Conservation (phyloP, 306 rosid species). For the Vicia faba region DNA sequence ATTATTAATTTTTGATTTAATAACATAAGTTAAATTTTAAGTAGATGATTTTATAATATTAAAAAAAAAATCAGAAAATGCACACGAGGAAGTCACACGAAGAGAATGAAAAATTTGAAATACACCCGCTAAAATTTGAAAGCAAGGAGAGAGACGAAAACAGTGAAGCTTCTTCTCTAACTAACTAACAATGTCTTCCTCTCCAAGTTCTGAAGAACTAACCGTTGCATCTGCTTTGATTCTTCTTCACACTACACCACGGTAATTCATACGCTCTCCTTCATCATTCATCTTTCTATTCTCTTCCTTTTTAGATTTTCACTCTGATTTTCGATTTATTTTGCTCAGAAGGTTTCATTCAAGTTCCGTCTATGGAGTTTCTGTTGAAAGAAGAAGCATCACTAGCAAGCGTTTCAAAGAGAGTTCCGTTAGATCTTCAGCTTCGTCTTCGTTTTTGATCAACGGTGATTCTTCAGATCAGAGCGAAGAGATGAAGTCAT, state of each 20-base stretch:
- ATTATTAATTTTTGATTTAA: too few relatives aligned
- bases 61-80: background rate
- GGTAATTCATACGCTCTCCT: slow-evolving; percentile 34
- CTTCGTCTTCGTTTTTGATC: slow-evolving; percentile 49
- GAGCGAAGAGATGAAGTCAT: slow-evolving; percentile 46
- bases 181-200: slow-evolving; percentile 47
- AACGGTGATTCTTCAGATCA: slow-evolving; percentile 39
- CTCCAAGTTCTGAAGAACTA: slow-evolving; percentile 65
- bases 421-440: slow-evolving; percentile 39
- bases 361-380: slow-evolving; percentile 26
- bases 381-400: slow-evolving; percentile 36
- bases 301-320: background rate
- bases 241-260: slow-evolving; percentile 54
- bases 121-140: slow-evolving; percentile 64
- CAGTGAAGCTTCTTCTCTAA: slow-evolving; percentile 10
- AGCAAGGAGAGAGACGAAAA: slow-evolving; percentile 6
- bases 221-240: slow-evolving; percentile 79
- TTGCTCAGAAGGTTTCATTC: slow-evolving; percentile 44
- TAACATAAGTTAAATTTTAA: too few relatives aligned
- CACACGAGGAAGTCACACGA: slow-evolving; percentile 6
- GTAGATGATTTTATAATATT: too few relatives aligned
- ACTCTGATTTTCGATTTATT: slow-evolving; percentile 35
- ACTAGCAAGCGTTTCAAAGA: slow-evolving; percentile 37
- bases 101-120: slow-evolving; percentile 32
- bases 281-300: background rate